phyloP scores from a whole-genome alignment of 192 early-diverging fungal species.

The Umbelopsis isabellina region DNA sequence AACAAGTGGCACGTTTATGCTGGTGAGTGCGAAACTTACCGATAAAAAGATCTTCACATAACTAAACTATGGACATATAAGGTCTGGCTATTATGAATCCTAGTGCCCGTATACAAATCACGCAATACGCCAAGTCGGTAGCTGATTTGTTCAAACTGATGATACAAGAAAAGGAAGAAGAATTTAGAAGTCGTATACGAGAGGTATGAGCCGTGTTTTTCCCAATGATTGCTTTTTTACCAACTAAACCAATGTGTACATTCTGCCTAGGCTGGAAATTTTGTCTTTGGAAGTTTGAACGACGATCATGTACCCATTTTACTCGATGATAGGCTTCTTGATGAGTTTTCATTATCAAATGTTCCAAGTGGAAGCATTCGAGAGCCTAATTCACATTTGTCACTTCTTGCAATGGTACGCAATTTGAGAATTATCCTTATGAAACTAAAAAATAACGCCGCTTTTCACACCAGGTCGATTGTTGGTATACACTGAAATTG shows the following conservation, averaged over 20 bases:
- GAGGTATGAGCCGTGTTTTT: constrained; percentile 36
- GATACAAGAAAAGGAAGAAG: constrained; percentile 82
- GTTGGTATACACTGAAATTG: constrained; percentile 83
- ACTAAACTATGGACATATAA: constrained; percentile 9
- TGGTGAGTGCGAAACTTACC: constrained; percentile 47
- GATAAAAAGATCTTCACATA: neutral
- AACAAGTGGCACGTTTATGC: constrained; percentile 99
- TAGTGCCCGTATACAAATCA: constrained; percentile 79
- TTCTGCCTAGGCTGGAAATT: constrained; percentile 66
- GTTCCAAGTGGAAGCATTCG: constrained; percentile 68
- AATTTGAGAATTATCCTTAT: neutral
- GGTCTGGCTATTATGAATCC: constrained; percentile 94
- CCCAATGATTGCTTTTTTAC: neutral
- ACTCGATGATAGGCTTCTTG: constrained; percentile 78
- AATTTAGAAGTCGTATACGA: constrained; percentile 75
- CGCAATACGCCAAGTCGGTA: constrained; percentile 88
- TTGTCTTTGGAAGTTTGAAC: constrained; percentile 80
- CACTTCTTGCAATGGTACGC: constrained; percentile 83
- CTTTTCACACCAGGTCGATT: constrained; percentile 60
- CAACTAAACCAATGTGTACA: neutral
- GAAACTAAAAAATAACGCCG: neutral
- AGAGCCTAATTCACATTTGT: constrained; percentile 90
- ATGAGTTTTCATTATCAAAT: constrained; percentile 85
- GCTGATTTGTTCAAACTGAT: constrained; percentile 93
- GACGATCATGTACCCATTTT: constrained; percentile 68